Percentiles rank a stretch among this genome's conserved stretches.
phyloP scores from a whole-genome alignment of 768 basidiomycete genomes.

The Sutorius australiensis region DNA sequence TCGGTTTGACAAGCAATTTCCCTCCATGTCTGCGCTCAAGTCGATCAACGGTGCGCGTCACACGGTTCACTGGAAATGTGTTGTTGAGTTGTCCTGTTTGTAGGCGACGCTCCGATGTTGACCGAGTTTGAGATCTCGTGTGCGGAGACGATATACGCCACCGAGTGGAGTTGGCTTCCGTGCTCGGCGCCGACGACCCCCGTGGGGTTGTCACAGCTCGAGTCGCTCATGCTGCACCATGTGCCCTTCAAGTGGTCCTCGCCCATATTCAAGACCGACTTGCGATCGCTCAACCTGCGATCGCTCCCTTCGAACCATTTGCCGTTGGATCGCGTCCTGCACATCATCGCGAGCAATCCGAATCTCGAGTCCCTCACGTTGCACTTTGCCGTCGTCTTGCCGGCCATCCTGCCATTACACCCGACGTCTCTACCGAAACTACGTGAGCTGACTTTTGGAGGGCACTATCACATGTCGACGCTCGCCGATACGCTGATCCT shows the following conservation, averaged over 20 bases:
- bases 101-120: slow-evolving; percentile 70
- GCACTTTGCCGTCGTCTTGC: slow-evolving; percentile 58
- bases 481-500: slow-evolving; percentile 60
- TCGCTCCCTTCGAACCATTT: slow-evolving; percentile 61
- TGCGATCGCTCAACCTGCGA: slow-evolving; percentile 59
- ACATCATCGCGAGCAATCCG: slow-evolving; percentile 58
- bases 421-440: slow-evolving; percentile 52
- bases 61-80: background rate
- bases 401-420: slow-evolving; percentile 59
- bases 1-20: slow-evolving; percentile 72
- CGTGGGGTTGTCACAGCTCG: slow-evolving; percentile 44
- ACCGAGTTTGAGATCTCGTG: slow-evolving; percentile 77
- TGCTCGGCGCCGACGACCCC: slow-evolving; percentile 37
- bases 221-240: slow-evolving; percentile 61
- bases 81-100: slow-evolving; percentile 1
- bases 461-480: slow-evolving; percentile 59
- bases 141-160: slow-evolving; percentile 54
- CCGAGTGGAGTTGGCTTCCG: slow-evolving; percentile 76
- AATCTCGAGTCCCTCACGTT: slow-evolving; percentile 53
- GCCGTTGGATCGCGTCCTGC: slow-evolving; percentile 65
- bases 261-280: slow-evolving; percentile 59
- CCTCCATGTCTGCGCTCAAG: slow-evolving; percentile 69
- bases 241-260: slow-evolving; percentile 78
- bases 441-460: slow-evolving; percentile 55
- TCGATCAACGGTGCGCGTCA: slow-evolving; percentile 58